A percentile compares a stretch with the other conserved stretches of the same genome.
phyloP scores from a whole-genome alignment of 139 green algal species.

The Raphidocelis subcapitata region DNA sequence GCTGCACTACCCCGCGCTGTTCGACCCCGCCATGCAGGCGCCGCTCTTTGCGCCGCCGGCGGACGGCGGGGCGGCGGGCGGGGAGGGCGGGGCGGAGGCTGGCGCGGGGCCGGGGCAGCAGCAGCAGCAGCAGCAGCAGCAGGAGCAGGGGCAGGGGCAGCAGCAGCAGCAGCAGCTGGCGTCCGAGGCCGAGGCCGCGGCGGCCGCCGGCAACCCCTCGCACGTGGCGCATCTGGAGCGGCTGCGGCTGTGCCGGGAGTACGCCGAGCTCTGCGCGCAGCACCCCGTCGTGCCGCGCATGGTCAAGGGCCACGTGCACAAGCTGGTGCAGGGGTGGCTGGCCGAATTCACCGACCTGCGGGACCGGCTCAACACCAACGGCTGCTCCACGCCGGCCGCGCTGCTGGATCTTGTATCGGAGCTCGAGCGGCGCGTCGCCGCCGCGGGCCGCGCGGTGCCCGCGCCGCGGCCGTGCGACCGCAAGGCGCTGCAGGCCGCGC shows the following conservation, averaged over 20 bases:
- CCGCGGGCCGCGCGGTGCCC: conserved; percentile 48
- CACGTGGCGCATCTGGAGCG: neutral
- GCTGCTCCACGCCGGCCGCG: neutral
- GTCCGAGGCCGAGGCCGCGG: neutral
- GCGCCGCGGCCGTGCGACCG: conserved; percentile 48
- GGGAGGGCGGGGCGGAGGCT: too few species aligned
- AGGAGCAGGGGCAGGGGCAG: neutral
- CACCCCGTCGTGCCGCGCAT: conserved; percentile 84
- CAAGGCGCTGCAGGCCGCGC: conserved; percentile 35
- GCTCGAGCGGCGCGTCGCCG: conserved; percentile 42
- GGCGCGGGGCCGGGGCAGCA: neutral
- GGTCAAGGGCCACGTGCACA: conserved; percentile 70
- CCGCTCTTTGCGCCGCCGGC: neutral
- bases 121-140: too few species aligned
- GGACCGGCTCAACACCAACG: conserved; percentile 65
- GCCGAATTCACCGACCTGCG: conserved; percentile 86
- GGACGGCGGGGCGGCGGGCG: too few species aligned
- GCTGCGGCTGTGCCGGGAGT: conserved; percentile 72
- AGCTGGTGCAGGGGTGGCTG: conserved; percentile 74
- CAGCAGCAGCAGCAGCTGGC: neutral
- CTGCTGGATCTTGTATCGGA: conserved; percentile 50
- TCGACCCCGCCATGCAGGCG: conserved; percentile 30
- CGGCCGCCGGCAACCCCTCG: neutral
- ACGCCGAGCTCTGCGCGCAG: conserved; percentile 70
- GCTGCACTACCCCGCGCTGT: conserved; percentile 85